Evolutionary conservation across 2,329 filamentous ascomycete genomes (phyloP), one percentile per base, ranked within the genome.

Genomic region (Pseudogymnoascus sp.): DNA sequence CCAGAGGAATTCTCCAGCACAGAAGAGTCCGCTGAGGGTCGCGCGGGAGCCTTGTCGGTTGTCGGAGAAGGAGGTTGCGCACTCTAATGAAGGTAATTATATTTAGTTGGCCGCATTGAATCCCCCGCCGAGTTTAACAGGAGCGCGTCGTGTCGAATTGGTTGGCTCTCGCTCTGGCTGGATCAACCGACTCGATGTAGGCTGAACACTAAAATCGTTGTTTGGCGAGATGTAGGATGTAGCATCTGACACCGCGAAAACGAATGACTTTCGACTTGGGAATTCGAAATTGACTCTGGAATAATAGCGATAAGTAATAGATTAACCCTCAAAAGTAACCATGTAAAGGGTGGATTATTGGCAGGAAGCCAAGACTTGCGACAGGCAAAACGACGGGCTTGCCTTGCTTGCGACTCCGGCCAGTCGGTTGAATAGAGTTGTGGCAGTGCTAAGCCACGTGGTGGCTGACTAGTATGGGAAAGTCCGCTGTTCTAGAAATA

Each of bases 401-500:
- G 11, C 33, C 33, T 37, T 37, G 33, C n/a, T 56, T 56, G n/a
- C 46, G 28, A 33, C 19, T 19, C 19, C 41, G 22, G 16, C 11
- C 46, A n/a, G 46, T 53, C 24, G 46, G 50, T 22, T 35, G 50
- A 22, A 22, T 56, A 56, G 50, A 56, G 50, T 56, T 56, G 50
- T 22, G 50, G 50, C 50, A 56, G 50, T 56, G 28, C 50, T 35
- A 56, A 56, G 6, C 50, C 50, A 56, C 50, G 50, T 56, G 50
- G 50, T 33, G n/a, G 28, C 50, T 56, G 50, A 56, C 50, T 56
- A 56, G 46, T 56, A 56, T 26, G 8, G 19, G 22, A 56, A 56
- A 56, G 50, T 56, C 28, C 28, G 28, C 50, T 56, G 50, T 56
- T 56, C 50, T 56, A 56, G 50, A 56, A 56, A 56, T 56, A 35